These are phyloP conservation scores for Cicer cuneatum DNA, from an alignment of 306 rosid species.

Conservation along the genomic window DNA sequence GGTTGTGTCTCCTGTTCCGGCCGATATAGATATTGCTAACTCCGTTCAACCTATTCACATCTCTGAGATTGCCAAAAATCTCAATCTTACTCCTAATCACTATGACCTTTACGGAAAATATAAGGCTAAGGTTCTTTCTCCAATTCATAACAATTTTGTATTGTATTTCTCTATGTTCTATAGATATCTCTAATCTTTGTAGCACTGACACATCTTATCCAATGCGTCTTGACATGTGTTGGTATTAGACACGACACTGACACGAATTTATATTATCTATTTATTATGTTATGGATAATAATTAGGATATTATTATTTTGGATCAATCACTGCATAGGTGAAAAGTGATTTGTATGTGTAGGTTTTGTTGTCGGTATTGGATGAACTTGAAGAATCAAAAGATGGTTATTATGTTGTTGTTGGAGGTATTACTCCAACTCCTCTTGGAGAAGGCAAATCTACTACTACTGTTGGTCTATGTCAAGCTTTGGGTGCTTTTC, in stretches of 20 bases:
- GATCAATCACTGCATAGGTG: neutral
- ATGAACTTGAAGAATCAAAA: conserved; percentile 66
- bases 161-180: neutral
- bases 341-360: conserved; percentile 38
- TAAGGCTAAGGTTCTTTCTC: conserved; percentile 68
- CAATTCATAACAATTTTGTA: neutral
- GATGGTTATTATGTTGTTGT: conserved; percentile 97
- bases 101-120: conserved; percentile 94
- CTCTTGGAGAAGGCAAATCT: conserved; percentile 99
- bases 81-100: conserved; percentile 73
- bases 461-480: conserved; percentile 98
- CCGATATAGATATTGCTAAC: conserved; percentile 91
- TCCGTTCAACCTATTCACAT: conserved; percentile 84
- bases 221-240: no score
- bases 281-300: no score
- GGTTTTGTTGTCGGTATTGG: conserved; percentile 84
- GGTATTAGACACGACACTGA: no score
- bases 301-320: neutral
- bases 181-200: no score
- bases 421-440: conserved; percentile 97
- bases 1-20: conserved; percentile 91
- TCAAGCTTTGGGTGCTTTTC: conserved; percentile 99
- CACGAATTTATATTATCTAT: no score
- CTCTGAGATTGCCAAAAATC: conserved; percentile 72
- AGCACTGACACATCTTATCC: no score